These are phyloP conservation scores for Cetraspora pellucida DNA, from an alignment of 192 early-diverging fungal genomes.

Conservation along the genomic window DNA sequence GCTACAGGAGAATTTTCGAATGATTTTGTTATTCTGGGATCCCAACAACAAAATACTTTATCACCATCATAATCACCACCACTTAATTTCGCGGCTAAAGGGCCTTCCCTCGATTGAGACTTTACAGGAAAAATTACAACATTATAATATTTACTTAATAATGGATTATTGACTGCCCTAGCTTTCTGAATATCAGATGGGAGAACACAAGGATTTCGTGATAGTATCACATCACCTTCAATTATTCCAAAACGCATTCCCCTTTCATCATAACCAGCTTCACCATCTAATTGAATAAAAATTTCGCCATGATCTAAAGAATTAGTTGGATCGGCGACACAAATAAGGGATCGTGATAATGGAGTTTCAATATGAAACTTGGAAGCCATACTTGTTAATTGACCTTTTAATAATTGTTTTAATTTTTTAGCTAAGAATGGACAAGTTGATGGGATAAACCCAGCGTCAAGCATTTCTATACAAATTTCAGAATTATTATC, in stretches of 20 bases:
- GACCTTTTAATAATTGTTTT: constrained; percentile 23
- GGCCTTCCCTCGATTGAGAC: neutral
- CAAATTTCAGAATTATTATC: constrained; percentile 21
- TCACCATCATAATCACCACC: constrained; percentile 36
- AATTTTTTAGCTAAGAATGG: constrained; percentile 37
- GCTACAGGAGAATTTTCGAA: constrained; percentile 26
- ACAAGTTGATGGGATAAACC: constrained; percentile 39
- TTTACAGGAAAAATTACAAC: constrained; percentile 28
- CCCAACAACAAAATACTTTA: constrained; percentile 47
- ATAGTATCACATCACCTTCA: constrained; percentile 36
- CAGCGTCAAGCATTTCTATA: constrained; percentile 39
- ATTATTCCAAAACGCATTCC: constrained; percentile 33
- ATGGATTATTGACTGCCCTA: constrained; percentile 1
- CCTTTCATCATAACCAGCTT: constrained; percentile 33
- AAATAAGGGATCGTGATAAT: constrained; percentile 37
- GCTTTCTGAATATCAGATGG: constrained; percentile 26
- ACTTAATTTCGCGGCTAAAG: constrained; percentile 10
- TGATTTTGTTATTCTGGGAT: constrained; percentile 34
- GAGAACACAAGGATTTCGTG: constrained; percentile 15
- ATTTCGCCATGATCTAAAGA: constrained; percentile 36
- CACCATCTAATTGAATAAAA: constrained; percentile 38
- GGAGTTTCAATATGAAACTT: constrained; percentile 39
- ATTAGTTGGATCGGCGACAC: constrained; percentile 42
- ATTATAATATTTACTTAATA: constrained; percentile 21
- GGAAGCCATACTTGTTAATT: constrained; percentile 17